Conservation (phyloP, 148 eudicot species). For the Rhododendron mucronatum region DNA sequence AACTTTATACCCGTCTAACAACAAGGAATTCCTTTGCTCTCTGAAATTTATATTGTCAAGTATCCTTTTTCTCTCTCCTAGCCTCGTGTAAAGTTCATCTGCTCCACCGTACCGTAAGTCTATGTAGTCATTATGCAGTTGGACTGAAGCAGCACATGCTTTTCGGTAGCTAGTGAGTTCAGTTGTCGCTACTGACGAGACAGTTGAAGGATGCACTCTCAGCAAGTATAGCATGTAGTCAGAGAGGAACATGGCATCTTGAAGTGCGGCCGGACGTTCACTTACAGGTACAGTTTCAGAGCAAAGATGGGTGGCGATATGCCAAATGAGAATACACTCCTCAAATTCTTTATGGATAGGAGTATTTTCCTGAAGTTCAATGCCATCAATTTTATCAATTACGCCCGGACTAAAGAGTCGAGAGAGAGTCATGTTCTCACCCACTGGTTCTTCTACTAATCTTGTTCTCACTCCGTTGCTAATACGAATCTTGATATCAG, state of each 20-base stretch:
- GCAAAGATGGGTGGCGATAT: not conserved
- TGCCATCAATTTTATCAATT: too few relatives aligned
- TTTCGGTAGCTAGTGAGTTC: not conserved
- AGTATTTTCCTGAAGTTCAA: not conserved
- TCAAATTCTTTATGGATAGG: too few relatives aligned
- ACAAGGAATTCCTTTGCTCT: too few relatives aligned
- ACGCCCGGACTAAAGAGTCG: too few relatives aligned
- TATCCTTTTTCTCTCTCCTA: too few relatives aligned
- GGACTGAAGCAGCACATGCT: not conserved
- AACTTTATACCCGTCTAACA: not conserved
- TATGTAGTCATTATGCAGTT: not conserved
- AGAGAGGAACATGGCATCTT: not conserved
- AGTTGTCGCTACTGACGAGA: not conserved
- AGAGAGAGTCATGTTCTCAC: too few relatives aligned
- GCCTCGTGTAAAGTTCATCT: too few relatives aligned
- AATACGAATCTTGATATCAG: too few relatives aligned
- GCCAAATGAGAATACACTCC: not conserved
- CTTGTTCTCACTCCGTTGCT: too few relatives aligned
- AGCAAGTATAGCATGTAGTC: conserved; percentile 1
- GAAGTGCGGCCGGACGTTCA: not conserved
- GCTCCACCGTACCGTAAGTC: not conserved
- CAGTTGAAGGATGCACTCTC: not conserved
- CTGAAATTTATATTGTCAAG: too few relatives aligned
- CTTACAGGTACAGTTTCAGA: not conserved
- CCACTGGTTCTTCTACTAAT: not conserved